Evolutionary conservation across 2,329 filamentous ascomycete genomes (phyloP).

Genomic region (Penicillium concentricum): DNA sequence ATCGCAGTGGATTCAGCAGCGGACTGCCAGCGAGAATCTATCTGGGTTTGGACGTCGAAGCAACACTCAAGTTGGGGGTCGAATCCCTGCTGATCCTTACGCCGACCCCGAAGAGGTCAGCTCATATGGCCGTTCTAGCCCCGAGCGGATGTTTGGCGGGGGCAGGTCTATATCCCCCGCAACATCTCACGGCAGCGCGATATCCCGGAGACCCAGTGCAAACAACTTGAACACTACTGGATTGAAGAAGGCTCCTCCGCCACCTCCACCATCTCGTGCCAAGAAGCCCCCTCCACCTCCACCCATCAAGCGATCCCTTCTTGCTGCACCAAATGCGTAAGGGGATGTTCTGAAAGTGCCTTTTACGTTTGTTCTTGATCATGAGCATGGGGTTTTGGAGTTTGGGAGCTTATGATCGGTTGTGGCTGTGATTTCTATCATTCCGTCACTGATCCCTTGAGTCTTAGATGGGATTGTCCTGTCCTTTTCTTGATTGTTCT

Average conservation of each 20-base stretch:
- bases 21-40: conserved; percentile 56
- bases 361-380: background rate
- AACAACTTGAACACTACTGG: conserved; percentile 37
- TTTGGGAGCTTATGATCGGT: conserved; percentile 3
- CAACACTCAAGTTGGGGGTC: conserved; percentile 49
- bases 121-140: conserved; percentile 48
- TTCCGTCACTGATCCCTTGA: background rate
- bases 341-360: conserved; percentile 9
- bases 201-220: conserved; percentile 54
- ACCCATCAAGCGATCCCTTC: conserved; percentile 58
- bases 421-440: background rate
- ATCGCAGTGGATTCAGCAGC: conserved; percentile 47
- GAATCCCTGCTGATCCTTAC: conserved; percentile 47
- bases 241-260: conserved; percentile 58
- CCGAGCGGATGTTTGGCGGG: conserved; percentile 48
- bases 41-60: conserved; percentile 43
- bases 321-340: conserved; percentile 29
- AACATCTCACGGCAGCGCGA: conserved; percentile 51
- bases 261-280: conserved; percentile 60
- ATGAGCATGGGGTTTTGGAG: conserved; percentile 15
- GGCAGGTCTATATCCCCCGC: conserved; percentile 55
- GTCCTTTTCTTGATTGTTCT: conserved; percentile 4
- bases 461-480: background rate
- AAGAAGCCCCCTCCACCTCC: conserved; percentile 67
- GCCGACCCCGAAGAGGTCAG: conserved; percentile 52